Base-by-base conservation (phyloP, 2,329 filamentous ascomycete genomes). In the Epichloe sp. region DNA sequence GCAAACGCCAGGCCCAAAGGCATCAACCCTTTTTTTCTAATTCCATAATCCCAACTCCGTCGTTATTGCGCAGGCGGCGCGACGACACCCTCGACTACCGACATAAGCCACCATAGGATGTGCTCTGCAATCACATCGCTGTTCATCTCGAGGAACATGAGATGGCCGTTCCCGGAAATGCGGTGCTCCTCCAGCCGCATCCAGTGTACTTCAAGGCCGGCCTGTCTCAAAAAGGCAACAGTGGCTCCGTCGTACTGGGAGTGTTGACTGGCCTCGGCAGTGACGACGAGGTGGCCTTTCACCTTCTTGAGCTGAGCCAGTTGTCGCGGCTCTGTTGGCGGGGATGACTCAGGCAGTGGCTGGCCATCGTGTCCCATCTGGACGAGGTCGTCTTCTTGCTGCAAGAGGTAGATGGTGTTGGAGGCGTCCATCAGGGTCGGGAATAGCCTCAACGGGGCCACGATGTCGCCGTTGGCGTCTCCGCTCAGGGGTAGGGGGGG, bases 111-210 rank as follows among this genome's bases (percentile, higher is more conserved):
- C 36, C 36, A 38, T 1, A 38, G 4, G 15, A 38, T 38, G 7
- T 1, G 15, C 5, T n/a, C 36, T 38, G 70, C 71, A 49, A 78
- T 65, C 0, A 65, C 57, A 35, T 68, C 55, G 52, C 70, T 78
- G 57, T 80, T 79, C 56, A 64, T 68, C 63, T 79, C 76, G 36
- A 79, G 57, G 44, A 77, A 76, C 63, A 74, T 68, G 52, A 80
- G 68, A 56, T 79, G 77, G 0, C 75, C 77, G 53, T 82, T 81
- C 0, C 78, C 78, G 21, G 63, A 59, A 1, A 80, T 70, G 0
- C 68, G 68, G 1, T 64, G 51, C 0, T 72, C 60, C 0, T 64
- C 68, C 44, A 81, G 63, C 47, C 68, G 62, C 37, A 77, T 55
- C 63, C 70, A 71, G 2, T 73, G 65, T 1, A 70, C 66, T 0